Percentiles rank a stretch among this genome's conserved stretches.
phyloP scores from a whole-genome alignment of 305 asterid species.

The Solanum hybrid region DNA sequence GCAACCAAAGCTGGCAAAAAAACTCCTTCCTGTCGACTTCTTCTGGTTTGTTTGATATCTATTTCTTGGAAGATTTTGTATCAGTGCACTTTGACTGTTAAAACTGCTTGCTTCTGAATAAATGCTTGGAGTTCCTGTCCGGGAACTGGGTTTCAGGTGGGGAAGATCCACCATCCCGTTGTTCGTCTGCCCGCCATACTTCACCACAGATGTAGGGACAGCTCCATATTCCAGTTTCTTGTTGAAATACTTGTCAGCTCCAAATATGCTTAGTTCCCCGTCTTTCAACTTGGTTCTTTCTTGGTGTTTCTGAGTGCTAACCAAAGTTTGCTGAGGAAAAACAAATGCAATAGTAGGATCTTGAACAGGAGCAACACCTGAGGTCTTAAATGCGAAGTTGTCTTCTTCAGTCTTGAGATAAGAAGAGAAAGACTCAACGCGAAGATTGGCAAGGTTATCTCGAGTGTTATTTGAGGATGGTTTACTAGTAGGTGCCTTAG shows the following conservation, averaged over 20 bases:
- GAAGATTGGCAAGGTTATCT: neutral
- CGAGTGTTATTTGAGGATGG: constrained; percentile 11
- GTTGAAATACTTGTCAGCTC: constrained; percentile 77
- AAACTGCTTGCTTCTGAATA: constrained; percentile 43
- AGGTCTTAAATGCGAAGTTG: constrained; percentile 29
- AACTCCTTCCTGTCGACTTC: constrained; percentile 21
- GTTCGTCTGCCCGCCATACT: neutral
- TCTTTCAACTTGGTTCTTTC: constrained; percentile 25
- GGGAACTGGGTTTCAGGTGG: neutral
- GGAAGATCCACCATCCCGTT: neutral
- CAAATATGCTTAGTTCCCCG: constrained; percentile 55
- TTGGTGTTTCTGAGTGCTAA: constrained; percentile 1
- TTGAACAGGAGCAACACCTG: constrained; percentile 15
- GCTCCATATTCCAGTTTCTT: constrained; percentile 51
- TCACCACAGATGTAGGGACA: constrained; percentile 14
- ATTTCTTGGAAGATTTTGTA: constrained; percentile 7
- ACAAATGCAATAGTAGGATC: constrained; percentile 37
- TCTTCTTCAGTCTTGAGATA: neutral
- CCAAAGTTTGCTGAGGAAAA: constrained; percentile 20
- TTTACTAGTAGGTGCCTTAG: constrained; percentile 9
- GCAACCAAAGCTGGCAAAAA: constrained; percentile 39
- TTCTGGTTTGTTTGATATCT: constrained; percentile 28
- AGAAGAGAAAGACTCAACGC: neutral
- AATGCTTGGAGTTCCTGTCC: constrained; percentile 29
- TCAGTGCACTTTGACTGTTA: constrained; percentile 40